Conservation (phyloP, 257 asterid species). For the Vinca minor region DNA sequence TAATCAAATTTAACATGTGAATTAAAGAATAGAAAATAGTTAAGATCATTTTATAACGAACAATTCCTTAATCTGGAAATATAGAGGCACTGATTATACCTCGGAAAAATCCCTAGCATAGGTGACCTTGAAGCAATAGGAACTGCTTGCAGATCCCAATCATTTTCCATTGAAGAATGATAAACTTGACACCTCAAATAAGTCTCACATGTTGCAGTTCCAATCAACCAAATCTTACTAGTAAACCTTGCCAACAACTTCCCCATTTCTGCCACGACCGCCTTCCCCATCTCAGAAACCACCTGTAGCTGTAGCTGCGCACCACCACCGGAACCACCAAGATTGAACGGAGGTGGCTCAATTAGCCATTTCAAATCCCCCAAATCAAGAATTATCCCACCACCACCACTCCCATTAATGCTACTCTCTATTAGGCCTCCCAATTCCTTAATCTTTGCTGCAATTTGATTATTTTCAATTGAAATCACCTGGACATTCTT, state of each 20-base stretch:
- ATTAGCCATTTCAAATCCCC: slow-evolving; percentile 96
- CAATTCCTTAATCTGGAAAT: too few species aligned
- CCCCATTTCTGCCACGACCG: slow-evolving; percentile 57
- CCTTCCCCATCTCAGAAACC: slow-evolving; percentile 52
- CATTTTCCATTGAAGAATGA: slow-evolving; percentile 88
- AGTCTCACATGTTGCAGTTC: slow-evolving; percentile 92
- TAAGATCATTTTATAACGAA: too few species aligned
- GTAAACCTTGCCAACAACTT: slow-evolving; percentile 37
- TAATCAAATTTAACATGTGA: background rate
- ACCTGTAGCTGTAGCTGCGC: too few species aligned
- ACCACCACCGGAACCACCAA: too few species aligned
- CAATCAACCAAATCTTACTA: slow-evolving; percentile 67
- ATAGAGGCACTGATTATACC: slow-evolving; percentile 39
- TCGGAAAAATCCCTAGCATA: slow-evolving; percentile 57
- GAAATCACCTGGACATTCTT: slow-evolving; percentile 44
- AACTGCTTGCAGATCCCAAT: slow-evolving; percentile 95
- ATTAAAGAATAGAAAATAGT: background rate
- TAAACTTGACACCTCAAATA: slow-evolving; percentile 89
- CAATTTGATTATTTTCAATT: slow-evolving; percentile 37
- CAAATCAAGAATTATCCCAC: slow-evolving; percentile 68
- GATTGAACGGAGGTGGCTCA: too few species aligned
- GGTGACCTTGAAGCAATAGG: slow-evolving; percentile 80
- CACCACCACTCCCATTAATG: slow-evolving; percentile 16
- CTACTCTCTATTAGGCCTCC: slow-evolving; percentile 42
- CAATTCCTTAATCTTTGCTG: slow-evolving; percentile 48